phyloP scores from a whole-genome alignment of 768 basidiomycete genomes.

The Leucocoprinus leucothites region DNA sequence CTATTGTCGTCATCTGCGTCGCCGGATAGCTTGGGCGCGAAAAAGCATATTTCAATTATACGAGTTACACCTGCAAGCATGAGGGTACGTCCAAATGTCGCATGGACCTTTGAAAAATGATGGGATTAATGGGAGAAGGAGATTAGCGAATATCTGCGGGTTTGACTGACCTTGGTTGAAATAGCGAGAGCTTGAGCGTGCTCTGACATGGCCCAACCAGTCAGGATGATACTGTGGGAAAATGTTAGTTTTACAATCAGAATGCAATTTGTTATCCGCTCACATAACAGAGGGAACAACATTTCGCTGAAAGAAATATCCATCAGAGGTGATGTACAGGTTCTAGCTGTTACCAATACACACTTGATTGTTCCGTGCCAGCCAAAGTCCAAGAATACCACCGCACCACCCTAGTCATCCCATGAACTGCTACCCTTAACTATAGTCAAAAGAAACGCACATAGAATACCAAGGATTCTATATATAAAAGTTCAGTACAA shows the following conservation, averaged over 20 bases:
- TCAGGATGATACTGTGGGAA: conserved; percentile 68
- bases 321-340: background rate
- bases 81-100: conserved; percentile 80
- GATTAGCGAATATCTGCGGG: background rate
- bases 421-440: background rate
- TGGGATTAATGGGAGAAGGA: background rate
- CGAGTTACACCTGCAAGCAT: conserved; percentile 81
- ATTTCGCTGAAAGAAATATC: conserved; percentile 47
- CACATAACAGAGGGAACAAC: conserved; percentile 83
- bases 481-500: background rate
- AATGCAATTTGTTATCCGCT: conserved; percentile 17
- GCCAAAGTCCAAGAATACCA: conserved; percentile 82
- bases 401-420: conserved; percentile 78
- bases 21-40: conserved; percentile 36
- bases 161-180: conserved; percentile 66
- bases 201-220: conserved; percentile 93
- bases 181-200: conserved; percentile 84
- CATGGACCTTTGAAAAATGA: conserved; percentile 60
- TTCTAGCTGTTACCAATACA: conserved; percentile 12
- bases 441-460: conserved; percentile 34
- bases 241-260: background rate
- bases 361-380: conserved; percentile 76
- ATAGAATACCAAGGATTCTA: conserved; percentile 72
- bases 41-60: conserved; percentile 82
- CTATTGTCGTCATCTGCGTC: conserved; percentile 44